Percentiles rank a stretch among this genome's conserved stretches.
Evolutionary conservation across 768 basidiomycete species (phyloP).

Genomic region (Neoboletus brunneissimus): DNA sequence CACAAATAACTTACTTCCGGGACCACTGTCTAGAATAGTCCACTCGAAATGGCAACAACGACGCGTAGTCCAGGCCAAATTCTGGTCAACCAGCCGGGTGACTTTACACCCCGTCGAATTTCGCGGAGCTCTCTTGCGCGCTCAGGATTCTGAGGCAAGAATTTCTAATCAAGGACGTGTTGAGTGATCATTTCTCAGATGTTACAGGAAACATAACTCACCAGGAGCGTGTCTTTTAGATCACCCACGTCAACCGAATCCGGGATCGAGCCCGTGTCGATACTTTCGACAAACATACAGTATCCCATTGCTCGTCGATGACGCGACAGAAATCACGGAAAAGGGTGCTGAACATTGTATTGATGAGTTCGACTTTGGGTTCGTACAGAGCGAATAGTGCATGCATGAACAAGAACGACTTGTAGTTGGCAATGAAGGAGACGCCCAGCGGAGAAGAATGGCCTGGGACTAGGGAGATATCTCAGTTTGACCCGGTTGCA

Average conservation of each 20-base stretch:
- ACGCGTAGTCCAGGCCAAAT: conserved; percentile 19
- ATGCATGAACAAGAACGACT: conserved; percentile 23
- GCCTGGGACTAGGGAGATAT: conserved; percentile 6
- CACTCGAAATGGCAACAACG: conserved; percentile 22
- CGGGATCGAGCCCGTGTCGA: conserved; percentile 15
- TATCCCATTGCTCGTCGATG: conserved; percentile 24
- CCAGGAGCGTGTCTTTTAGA: conserved; percentile 13
- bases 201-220: neutral
- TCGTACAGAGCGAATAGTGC: conserved; percentile 22
- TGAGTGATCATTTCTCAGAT: neutral
- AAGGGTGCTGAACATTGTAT: conserved; percentile 20
- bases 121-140: conserved; percentile 18
- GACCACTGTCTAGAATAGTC: conserved; percentile 21
- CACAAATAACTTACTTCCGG: conserved; percentile 13
- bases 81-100: conserved; percentile 20
- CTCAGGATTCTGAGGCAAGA: conserved; percentile 14
- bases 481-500: neutral
- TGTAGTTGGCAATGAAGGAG: conserved; percentile 21
- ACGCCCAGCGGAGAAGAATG: conserved; percentile 16
- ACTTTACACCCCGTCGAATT: conserved; percentile 1
- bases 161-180: conserved; percentile 5
- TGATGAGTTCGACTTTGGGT: conserved; percentile 20
- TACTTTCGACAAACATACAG: conserved; percentile 15
- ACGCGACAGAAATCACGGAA: conserved; percentile 22
- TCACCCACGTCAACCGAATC: conserved; percentile 11